phyloP scores from a whole-genome alignment of 345 rosid genomes.

The Populus deltoides region DNA sequence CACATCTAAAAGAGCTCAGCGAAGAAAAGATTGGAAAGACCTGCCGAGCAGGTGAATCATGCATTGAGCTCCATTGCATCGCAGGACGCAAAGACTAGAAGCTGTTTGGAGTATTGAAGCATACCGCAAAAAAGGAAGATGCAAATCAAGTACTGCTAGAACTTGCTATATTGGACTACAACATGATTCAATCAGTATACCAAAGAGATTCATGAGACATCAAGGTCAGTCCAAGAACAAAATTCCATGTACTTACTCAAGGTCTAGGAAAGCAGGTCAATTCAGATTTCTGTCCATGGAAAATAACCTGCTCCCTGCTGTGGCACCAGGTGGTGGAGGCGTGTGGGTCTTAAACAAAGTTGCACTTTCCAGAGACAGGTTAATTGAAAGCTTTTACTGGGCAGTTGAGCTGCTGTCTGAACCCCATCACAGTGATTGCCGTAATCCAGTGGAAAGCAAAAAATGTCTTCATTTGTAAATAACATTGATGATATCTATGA shows the following conservation, averaged over 20 bases:
- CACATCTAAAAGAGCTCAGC: neutral
- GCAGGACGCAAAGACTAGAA: constrained; percentile 9
- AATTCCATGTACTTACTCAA: neutral
- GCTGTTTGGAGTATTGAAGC: constrained; percentile 23
- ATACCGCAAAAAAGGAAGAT: constrained; percentile 1
- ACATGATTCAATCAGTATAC: constrained; percentile 15
- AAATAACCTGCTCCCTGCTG: neutral
- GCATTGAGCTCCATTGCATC: constrained; percentile 19
- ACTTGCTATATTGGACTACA: constrained; percentile 24
- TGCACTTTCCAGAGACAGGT: constrained; percentile 19
- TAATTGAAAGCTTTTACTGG: constrained; percentile 16
- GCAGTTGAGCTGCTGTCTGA: neutral
- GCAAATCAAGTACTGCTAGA: constrained; percentile 12
- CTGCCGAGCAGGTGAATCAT: constrained; percentile 2
- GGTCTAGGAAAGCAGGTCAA: neutral
- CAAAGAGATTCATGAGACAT: constrained; percentile 18
- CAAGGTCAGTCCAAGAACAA: constrained; percentile 8
- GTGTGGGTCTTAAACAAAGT: constrained; percentile 8
- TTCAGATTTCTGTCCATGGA: neutral
- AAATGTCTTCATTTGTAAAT: constrained; percentile 1
- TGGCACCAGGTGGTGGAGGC: constrained; percentile 23
- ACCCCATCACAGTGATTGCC: constrained; percentile 9
- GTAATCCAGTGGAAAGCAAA: constrained; percentile 11
- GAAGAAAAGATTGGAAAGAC: neutral
- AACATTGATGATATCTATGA: constrained; percentile 26